phyloP scores from a whole-genome alignment of 2,329 filamentous ascomycete species.

The Xylaria sp. region DNA sequence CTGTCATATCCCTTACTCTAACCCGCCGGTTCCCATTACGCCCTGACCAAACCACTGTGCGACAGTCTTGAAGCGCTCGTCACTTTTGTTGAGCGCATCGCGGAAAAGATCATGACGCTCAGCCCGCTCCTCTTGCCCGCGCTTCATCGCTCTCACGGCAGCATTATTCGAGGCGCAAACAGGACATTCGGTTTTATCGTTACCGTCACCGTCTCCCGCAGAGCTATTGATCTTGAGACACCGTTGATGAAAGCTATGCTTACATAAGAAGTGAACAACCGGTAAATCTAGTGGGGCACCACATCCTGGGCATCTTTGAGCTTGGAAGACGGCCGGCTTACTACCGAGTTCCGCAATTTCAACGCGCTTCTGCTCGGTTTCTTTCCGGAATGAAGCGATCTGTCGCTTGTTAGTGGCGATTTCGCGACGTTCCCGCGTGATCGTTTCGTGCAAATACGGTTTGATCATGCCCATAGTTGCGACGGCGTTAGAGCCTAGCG shows the following conservation, averaged over 20 bases:
- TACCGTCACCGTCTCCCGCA: constrained; percentile 51
- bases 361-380: constrained; percentile 81
- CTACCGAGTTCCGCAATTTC: constrained; percentile 81
- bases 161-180: constrained; percentile 86
- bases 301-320: constrained; percentile 88
- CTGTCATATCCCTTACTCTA: constrained; percentile 31
- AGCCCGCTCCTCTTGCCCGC: constrained; percentile 86
- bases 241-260: constrained; percentile 94
- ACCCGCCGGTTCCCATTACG: constrained; percentile 70
- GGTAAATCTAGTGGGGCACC: constrained; percentile 83
- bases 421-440: constrained; percentile 86
- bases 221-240: constrained; percentile 72
- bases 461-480: constrained; percentile 99
- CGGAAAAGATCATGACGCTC: constrained; percentile 90
- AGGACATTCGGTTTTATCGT: constrained; percentile 81
- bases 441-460: constrained; percentile 87
- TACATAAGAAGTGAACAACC: constrained; percentile 94
- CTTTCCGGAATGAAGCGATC: constrained; percentile 83
- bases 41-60: constrained; percentile 95
- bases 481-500: constrained; percentile 74
- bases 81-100: constrained; percentile 77
- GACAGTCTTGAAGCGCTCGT: constrained; percentile 88
- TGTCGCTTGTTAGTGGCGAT: constrained; percentile 83
- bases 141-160: constrained; percentile 86
- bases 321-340: constrained; percentile 90